Evolutionary conservation across 495 filamentous ascomycete species (phyloP).

Genomic region (Pyrenula aspistea): DNA sequence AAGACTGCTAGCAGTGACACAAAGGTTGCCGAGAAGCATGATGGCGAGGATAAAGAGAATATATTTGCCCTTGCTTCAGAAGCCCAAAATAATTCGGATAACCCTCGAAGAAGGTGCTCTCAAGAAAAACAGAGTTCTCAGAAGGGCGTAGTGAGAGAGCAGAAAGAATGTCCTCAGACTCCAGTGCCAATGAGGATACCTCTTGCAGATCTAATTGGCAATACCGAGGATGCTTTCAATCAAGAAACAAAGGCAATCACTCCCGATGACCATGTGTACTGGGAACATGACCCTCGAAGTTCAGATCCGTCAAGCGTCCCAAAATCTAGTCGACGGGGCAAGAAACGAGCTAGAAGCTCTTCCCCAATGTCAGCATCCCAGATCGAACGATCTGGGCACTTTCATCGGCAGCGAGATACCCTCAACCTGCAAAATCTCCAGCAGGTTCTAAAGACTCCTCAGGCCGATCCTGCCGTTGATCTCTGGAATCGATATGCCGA

Average conservation of each 20-base stretch:
- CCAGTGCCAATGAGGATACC: constrained; percentile 56
- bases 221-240: constrained; percentile 45
- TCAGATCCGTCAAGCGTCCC: constrained; percentile 25
- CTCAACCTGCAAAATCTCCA: constrained; percentile 40
- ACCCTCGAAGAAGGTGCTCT: constrained; percentile 20
- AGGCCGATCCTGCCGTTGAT: constrained; percentile 70
- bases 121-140: constrained; percentile 28
- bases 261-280: constrained; percentile 63
- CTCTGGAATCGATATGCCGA: constrained; percentile 74
- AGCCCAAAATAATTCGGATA: neutral
- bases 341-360: constrained; percentile 69
- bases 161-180: constrained; percentile 51
- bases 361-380: constrained; percentile 66
- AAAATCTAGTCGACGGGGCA: constrained; percentile 38
- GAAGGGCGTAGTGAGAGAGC: constrained; percentile 27
- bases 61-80: neutral
- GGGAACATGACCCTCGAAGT: constrained; percentile 46
- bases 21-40: constrained; percentile 14
- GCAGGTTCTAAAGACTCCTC: constrained; percentile 55
- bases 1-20: constrained; percentile 12
- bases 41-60: constrained; percentile 20
- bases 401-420: constrained; percentile 25
- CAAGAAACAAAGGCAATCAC: constrained; percentile 33
- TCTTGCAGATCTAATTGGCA: constrained; percentile 70
- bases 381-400: constrained; percentile 28